Evolutionary conservation across 306 rosid species (phyloP).

Genomic region (Citrullus colocynthis): DNA sequence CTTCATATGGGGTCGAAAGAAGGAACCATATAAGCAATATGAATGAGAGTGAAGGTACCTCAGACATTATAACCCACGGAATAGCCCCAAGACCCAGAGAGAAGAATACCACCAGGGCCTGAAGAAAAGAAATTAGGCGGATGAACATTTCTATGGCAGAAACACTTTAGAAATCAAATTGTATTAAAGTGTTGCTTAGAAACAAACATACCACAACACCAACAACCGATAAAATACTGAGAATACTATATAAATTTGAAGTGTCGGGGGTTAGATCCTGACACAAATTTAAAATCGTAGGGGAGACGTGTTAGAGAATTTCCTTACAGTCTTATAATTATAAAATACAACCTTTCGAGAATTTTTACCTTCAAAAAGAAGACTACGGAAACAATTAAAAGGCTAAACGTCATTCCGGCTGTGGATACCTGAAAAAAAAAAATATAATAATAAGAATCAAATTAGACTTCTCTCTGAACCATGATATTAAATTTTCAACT

Average conservation of each 20-base stretch:
- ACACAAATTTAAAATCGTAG: neutral
- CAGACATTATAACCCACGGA: conserved; percentile 91
- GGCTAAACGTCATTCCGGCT: conserved; percentile 57
- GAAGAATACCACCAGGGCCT: conserved; percentile 51
- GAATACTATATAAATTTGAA: conserved; percentile 25
- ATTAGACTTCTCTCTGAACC: neutral
- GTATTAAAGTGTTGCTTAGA: neutral
- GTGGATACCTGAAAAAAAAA: conserved; percentile 42
- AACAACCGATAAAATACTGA: conserved; percentile 43
- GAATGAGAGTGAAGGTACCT: conserved; percentile 27
- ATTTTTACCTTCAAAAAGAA: conserved; percentile 50
- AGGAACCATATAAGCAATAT: neutral
- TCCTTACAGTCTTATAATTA: neutral
- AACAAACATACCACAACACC: conserved; percentile 60
- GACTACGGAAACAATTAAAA: conserved; percentile 46
- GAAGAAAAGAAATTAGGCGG: neutral
- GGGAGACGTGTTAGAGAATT: neutral
- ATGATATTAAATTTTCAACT: no score
- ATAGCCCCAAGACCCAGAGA: conserved; percentile 80
- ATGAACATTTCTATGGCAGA: neutral
- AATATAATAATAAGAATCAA: neutral
- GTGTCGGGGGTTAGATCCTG: conserved; percentile 31
- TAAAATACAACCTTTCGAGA: neutral
- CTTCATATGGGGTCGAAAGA: neutral
- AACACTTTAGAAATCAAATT: neutral